These are phyloP conservation scores for Huntiella savannae DNA, from an alignment of 2,329 filamentous ascomycete genomes.

Conservation along the genomic window DNA sequence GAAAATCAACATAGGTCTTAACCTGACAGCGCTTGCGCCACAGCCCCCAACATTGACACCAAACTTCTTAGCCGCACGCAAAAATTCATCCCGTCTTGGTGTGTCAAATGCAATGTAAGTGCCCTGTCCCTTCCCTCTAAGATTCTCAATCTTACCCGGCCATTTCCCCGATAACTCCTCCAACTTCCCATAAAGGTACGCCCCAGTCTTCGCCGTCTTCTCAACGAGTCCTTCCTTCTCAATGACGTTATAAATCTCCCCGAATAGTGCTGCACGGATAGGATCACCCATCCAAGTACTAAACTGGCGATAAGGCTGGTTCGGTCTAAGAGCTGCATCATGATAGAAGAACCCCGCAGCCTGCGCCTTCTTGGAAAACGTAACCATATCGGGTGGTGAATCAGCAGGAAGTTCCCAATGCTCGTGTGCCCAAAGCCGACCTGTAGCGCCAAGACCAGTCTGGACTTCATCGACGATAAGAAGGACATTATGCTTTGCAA, in stretches of 20 bases:
- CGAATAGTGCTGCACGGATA: constrained; percentile 56
- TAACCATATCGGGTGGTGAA: constrained; percentile 66
- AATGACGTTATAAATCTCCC: constrained; percentile 59
- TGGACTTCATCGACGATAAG: constrained; percentile 75
- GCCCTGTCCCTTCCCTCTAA: constrained; percentile 71
- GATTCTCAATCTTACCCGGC: constrained; percentile 60
- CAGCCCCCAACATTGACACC: constrained; percentile 80
- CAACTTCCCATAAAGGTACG: constrained; percentile 57
- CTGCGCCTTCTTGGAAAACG: constrained; percentile 75
- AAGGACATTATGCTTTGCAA: constrained; percentile 47
- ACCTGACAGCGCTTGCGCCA: constrained; percentile 53
- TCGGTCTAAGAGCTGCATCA: constrained; percentile 53
- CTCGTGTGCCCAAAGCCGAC: constrained; percentile 75
- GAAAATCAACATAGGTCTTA: constrained; percentile 83
- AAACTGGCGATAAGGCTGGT: constrained; percentile 72
- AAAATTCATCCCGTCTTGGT: constrained; percentile 58
- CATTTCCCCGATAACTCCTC: constrained; percentile 49
- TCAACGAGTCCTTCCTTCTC: constrained; percentile 58
- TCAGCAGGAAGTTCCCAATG: constrained; percentile 48
- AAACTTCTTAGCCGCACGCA: constrained; percentile 57
- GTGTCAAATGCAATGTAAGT: constrained; percentile 89
- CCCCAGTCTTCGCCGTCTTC: constrained; percentile 58
- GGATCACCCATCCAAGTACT: constrained; percentile 82
- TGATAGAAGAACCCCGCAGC: constrained; percentile 70
- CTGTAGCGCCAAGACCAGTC: constrained; percentile 68